phyloP scores from a whole-genome alignment of 2,329 filamentous ascomycete genomes.

The Herpotrichia juniperi region DNA sequence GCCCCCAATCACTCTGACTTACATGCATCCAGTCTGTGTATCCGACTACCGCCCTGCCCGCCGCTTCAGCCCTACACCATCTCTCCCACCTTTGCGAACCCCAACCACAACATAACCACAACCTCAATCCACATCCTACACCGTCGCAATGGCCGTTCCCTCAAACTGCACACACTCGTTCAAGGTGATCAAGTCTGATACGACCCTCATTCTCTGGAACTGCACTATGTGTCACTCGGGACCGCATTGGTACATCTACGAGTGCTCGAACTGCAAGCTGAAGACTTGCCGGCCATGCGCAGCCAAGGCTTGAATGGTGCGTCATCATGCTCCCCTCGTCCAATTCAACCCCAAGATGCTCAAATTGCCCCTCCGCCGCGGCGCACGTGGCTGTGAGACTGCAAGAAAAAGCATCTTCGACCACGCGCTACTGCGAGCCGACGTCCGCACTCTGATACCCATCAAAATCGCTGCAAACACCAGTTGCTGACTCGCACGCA shows the following conservation, averaged over 20 bases:
- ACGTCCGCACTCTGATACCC: constrained; percentile 16
- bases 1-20: constrained; percentile 24
- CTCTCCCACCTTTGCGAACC: constrained; percentile 5
- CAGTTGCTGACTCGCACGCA: constrained; percentile 23
- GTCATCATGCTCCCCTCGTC: neutral
- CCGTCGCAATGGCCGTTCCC: constrained; percentile 52
- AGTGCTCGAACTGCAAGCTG: constrained; percentile 58
- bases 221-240: constrained; percentile 59
- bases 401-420: neutral
- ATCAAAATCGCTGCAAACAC: neutral
- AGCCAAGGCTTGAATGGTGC: constrained; percentile 47
- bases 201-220: constrained; percentile 58
- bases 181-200: constrained; percentile 59
- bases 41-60: constrained; percentile 3
- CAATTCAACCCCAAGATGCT: too few relatives aligned
- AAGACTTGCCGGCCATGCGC: constrained; percentile 57
- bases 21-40: constrained; percentile 22
- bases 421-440: constrained; percentile 7
- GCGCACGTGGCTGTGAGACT: constrained; percentile 14
- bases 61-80: constrained; percentile 15
- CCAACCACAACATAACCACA: constrained; percentile 11
- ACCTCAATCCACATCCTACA: constrained; percentile 1
- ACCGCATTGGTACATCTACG: constrained; percentile 58
- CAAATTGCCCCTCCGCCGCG: neutral
- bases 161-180: constrained; percentile 56